phyloP scores from a whole-genome alignment of 2,329 filamentous ascomycete genomes.

The Sphaceloma murrayae region DNA sequence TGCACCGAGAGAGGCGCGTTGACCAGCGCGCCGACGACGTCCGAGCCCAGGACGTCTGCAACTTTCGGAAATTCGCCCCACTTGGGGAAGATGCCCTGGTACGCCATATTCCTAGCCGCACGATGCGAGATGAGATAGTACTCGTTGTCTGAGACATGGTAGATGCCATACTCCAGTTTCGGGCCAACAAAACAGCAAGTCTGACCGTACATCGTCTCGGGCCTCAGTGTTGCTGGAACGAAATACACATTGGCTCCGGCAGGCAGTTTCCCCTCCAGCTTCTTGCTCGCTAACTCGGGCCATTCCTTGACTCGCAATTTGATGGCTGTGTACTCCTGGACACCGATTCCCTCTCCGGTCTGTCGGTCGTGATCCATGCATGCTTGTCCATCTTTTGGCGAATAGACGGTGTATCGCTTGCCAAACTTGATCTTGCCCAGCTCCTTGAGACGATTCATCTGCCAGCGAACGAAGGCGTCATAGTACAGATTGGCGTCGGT shows the following conservation, averaged over 20 bases:
- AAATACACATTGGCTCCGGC: slow-evolving; percentile 74
- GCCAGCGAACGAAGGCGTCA: slow-evolving; percentile 90
- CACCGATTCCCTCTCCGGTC: slow-evolving; percentile 69
- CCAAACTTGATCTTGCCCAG: slow-evolving; percentile 89
- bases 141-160: slow-evolving; percentile 56
- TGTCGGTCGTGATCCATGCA: slow-evolving; percentile 82
- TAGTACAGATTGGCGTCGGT: slow-evolving; percentile 97
- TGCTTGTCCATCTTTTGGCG: slow-evolving; percentile 76
- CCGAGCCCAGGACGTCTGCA: slow-evolving; percentile 64
- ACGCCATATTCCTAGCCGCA: slow-evolving; percentile 88
- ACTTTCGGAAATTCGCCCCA: slow-evolving; percentile 68
- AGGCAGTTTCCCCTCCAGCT: slow-evolving; percentile 68
- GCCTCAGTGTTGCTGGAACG: slow-evolving; percentile 80
- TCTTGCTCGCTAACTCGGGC: slow-evolving; percentile 63
- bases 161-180: slow-evolving; percentile 80
- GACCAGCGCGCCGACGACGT: slow-evolving; percentile 79
- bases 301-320: slow-evolving; percentile 89
- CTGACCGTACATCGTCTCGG: slow-evolving; percentile 98
- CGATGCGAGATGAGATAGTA: slow-evolving; percentile 78
- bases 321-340: slow-evolving; percentile 85
- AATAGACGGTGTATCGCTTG: slow-evolving; percentile 88
- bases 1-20: slow-evolving; percentile 82
- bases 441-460: slow-evolving; percentile 87
- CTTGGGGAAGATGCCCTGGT: slow-evolving; percentile 73
- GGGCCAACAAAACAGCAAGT: slow-evolving; percentile 92